Percentiles rank a stretch among this genome's conserved stretches.
These are phyloP conservation scores for Dittrichia graveolens DNA, from an alignment of 129 eudicot genomes.

Conservation along the genomic window DNA sequence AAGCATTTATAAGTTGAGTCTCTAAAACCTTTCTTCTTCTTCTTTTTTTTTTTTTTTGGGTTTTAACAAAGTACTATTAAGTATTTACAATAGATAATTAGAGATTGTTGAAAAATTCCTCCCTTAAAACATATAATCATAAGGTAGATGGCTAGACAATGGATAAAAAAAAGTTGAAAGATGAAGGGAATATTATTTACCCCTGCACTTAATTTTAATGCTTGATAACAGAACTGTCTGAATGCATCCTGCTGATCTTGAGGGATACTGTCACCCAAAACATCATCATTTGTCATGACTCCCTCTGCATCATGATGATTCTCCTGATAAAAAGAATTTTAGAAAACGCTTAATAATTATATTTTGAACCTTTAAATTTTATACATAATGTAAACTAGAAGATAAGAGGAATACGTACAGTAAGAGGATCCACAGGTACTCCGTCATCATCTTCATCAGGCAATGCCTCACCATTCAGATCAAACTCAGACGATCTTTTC, in stretches of 20 bases:
- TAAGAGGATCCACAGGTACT: conserved; percentile 52
- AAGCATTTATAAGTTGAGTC: not conserved
- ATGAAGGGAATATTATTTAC: conserved; percentile 41
- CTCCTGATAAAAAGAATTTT: conserved; percentile 45
- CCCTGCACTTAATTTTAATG: conserved; percentile 61
- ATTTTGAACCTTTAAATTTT: conserved; percentile 8
- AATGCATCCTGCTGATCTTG: conserved; percentile 65
- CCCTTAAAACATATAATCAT: too few species aligned
- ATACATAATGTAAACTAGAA: not conserved
- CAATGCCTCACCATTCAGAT: conserved; percentile 91
- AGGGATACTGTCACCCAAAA: conserved; percentile 94
- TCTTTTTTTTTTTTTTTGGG: too few species aligned
- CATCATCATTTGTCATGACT: conserved; percentile 85
- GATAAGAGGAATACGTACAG: conserved; percentile 41
- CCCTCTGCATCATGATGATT: conserved; percentile 45
- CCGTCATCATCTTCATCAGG: conserved; percentile 98
- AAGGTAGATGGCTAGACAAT: too few species aligned
- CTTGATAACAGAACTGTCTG: conserved; percentile 79
- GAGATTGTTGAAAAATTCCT: too few species aligned
- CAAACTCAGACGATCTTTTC: conserved; percentile 92
- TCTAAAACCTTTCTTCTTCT: not conserved
- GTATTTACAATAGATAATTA: too few species aligned
- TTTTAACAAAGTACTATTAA: conserved; percentile 9
- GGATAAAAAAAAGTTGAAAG: not conserved
- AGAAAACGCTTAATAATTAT: not conserved